phyloP scores from a whole-genome alignment of 805 yeast species.

The Metschnikowia kofuensis region DNA sequence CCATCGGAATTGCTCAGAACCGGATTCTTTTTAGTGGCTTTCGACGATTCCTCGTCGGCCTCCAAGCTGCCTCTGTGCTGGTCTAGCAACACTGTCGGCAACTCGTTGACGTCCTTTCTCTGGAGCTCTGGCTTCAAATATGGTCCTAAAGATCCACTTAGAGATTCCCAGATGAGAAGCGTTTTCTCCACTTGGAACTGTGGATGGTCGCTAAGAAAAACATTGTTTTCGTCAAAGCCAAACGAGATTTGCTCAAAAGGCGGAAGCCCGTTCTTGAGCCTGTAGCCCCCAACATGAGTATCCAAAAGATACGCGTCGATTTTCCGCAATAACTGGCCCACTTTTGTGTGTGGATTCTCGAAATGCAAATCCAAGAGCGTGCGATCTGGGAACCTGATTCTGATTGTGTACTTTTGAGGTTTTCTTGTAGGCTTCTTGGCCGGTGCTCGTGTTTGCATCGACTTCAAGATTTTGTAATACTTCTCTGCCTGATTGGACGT shows the following conservation, averaged over 20 bases:
- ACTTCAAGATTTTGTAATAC: slow-evolving; percentile 33
- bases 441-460: slow-evolving; percentile 20
- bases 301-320: slow-evolving; percentile 33
- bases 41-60: slow-evolving; percentile 18
- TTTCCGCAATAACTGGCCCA: slow-evolving; percentile 36
- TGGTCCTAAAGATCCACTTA: slow-evolving; percentile 22
- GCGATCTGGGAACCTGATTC: slow-evolving; percentile 40
- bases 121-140: slow-evolving; percentile 21
- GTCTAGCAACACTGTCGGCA: slow-evolving; percentile 38
- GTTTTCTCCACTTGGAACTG: slow-evolving; percentile 31
- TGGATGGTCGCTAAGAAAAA: slow-evolving; percentile 24
- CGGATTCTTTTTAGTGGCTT: not conserved
- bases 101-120: slow-evolving; percentile 24
- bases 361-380: slow-evolving; percentile 34
- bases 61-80: slow-evolving; percentile 30
- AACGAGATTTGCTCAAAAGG: slow-evolving; percentile 32
- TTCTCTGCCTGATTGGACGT: slow-evolving; percentile 36
- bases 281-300: slow-evolving; percentile 27
- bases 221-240: slow-evolving; percentile 28
- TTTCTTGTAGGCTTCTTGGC: slow-evolving; percentile 11
- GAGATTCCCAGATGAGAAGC: slow-evolving; percentile 36
- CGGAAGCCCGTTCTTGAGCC: slow-evolving; percentile 35
- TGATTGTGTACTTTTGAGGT: slow-evolving; percentile 29
- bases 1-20: not conserved
- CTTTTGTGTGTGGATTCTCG: slow-evolving; percentile 24